A percentile compares a stretch with the other conserved stretches of the same genome.
Evolutionary conservation across 805 yeast species (phyloP).

Genomic region (Maudiozyma bulderi): DNA sequence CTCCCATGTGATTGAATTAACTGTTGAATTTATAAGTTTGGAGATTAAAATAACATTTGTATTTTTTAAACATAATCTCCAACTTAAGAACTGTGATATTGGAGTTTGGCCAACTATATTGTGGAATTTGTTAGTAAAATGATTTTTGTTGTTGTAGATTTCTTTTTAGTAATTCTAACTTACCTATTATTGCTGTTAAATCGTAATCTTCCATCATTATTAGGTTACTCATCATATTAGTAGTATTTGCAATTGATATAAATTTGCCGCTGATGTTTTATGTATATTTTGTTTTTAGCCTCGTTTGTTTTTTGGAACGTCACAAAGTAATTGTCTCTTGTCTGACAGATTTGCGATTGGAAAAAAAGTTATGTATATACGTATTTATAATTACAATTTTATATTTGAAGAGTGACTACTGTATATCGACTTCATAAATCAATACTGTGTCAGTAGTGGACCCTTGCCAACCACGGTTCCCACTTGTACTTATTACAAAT

Average conservation of each 20-base stretch:
- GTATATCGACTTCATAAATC: constrained; percentile 64
- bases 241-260: too few relatives aligned
- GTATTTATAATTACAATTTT: neutral
- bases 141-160: neutral
- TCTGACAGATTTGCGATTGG: too few relatives aligned
- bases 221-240: too few relatives aligned
- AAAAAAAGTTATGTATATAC: neutral
- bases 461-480: constrained; percentile 94
- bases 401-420: constrained; percentile 7
- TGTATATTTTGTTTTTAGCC: too few relatives aligned
- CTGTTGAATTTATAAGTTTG: constrained; percentile 20
- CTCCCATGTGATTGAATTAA: constrained; percentile 29
- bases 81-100: constrained; percentile 24
- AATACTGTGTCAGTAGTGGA: constrained; percentile 68
- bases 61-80: constrained; percentile 28
- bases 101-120: constrained; percentile 26
- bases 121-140: neutral
- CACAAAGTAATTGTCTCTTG: too few relatives aligned
- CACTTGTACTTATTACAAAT: constrained; percentile 84
- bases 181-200: neutral
- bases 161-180: neutral
- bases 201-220: neutral
- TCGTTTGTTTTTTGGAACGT: too few relatives aligned
- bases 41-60: constrained; percentile 24
- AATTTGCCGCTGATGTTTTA: too few relatives aligned